phyloP scores from a whole-genome alignment of 1,284 basidiomycete species.

The Schizophyllum commune region DNA sequence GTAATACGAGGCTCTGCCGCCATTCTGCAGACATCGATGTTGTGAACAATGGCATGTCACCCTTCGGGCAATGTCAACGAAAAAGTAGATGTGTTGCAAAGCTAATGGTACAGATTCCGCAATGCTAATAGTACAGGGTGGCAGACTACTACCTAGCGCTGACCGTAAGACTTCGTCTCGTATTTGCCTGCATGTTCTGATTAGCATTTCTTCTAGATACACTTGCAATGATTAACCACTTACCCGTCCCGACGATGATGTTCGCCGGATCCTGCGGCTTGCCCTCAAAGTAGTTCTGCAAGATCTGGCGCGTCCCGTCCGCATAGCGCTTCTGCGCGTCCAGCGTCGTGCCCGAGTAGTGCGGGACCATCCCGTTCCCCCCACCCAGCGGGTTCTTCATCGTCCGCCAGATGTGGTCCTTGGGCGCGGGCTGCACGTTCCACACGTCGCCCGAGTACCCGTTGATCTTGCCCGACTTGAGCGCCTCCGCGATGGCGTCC shows the following conservation, averaged over 20 bases:
- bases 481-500: slow-evolving; percentile 70
- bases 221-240: no score
- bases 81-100: no score
- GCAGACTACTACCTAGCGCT: no score
- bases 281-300: slow-evolving; percentile 67
- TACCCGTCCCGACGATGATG: slow-evolving; percentile 59
- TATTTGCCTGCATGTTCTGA: no score
- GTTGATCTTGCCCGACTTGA: slow-evolving; percentile 71
- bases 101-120: no score
- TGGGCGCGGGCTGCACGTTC: slow-evolving; percentile 81
- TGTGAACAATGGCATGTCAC: no score
- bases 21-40: no score
- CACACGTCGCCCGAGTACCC: slow-evolving; percentile 60
- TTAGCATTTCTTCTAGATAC: no score
- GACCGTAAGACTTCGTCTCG: no score
- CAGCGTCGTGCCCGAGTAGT: slow-evolving; percentile 85
- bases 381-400: slow-evolving; percentile 75
- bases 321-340: slow-evolving; percentile 92
- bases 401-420: slow-evolving; percentile 81
- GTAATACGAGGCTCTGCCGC: no score
- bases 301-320: slow-evolving; percentile 70
- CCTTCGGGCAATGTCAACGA: no score
- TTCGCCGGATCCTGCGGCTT: slow-evolving; percentile 73
- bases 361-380: slow-evolving; percentile 84
- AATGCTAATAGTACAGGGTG: no score